phyloP scores from a whole-genome alignment of 306 rosid species.

The Nissolia schottii region DNA sequence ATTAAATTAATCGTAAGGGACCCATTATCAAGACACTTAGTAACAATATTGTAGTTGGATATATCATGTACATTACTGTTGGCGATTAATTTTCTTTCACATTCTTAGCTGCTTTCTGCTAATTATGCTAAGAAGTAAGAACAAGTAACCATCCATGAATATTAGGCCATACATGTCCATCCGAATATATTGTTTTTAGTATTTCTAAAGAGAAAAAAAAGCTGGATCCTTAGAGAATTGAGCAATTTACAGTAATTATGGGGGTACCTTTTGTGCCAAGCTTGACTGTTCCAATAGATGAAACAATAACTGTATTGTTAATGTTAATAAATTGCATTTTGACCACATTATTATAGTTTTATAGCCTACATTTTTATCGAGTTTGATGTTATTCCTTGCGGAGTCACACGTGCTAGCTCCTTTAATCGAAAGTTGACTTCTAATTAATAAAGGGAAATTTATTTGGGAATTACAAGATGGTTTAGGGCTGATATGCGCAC shows the following conservation, averaged over 20 bases:
- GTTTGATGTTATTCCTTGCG: slow-evolving; percentile 14
- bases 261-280: neutral
- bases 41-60: neutral
- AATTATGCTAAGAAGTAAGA: too few relatives aligned
- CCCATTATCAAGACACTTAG: neutral
- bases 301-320: slow-evolving; percentile 2
- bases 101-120: slow-evolving; percentile 6
- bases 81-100: neutral
- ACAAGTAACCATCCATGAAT: neutral
- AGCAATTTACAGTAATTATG: slow-evolving; percentile 2
- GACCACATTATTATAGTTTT: neutral
- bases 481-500: neutral
- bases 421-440: slow-evolving; percentile 50
- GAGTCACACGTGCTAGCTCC: slow-evolving; percentile 37
- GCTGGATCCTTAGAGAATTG: slow-evolving; percentile 27
- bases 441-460: slow-evolving; percentile 23
- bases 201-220: slow-evolving; percentile 13
- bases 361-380: slow-evolving; percentile 7
- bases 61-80: neutral
- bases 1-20: slow-evolving; percentile 8
- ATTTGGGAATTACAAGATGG: slow-evolving; percentile 33
- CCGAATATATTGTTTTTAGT: neutral
- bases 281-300: slow-evolving; percentile 8
- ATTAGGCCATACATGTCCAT: neutral
- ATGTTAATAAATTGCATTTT: too few relatives aligned